These are phyloP conservation scores for Starmerella floris DNA, from an alignment of 805 yeast species.

Conservation along the genomic window DNA sequence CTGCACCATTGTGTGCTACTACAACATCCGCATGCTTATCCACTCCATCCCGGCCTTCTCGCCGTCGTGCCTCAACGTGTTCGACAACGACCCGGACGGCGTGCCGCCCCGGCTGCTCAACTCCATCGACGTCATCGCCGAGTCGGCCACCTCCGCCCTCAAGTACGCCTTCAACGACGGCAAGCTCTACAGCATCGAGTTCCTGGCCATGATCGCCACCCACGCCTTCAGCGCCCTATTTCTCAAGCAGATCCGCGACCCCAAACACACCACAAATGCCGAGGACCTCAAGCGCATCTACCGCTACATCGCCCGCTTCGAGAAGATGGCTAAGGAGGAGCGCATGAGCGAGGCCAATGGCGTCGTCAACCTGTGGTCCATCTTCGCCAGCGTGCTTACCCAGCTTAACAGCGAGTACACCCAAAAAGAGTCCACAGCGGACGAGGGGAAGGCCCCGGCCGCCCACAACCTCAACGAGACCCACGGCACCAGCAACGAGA, in stretches of 20 bases:
- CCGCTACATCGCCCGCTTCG: slow-evolving; percentile 10
- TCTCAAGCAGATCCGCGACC: slow-evolving; percentile 15
- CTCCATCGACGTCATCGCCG: slow-evolving; percentile 12
- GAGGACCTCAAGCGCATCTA: slow-evolving; percentile 13
- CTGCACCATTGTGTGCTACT: slow-evolving; percentile 10
- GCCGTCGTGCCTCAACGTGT: slow-evolving; percentile 14
- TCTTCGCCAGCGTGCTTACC: slow-evolving; percentile 10
- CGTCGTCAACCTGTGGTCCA: slow-evolving; percentile 9
- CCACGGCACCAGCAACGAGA: too few relatives aligned
- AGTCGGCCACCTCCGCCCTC: slow-evolving; percentile 7
- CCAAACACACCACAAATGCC: slow-evolving; percentile 13
- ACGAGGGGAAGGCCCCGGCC: not conserved
- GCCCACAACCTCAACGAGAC: not conserved
- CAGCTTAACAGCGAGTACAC: slow-evolving; percentile 6
- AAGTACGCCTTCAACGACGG: slow-evolving; percentile 1
- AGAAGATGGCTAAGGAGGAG: not conserved
- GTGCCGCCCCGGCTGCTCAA: slow-evolving; percentile 7
- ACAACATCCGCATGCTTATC: slow-evolving; percentile 15
- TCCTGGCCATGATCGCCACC: slow-evolving; percentile 7
- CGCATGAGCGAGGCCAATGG: not conserved
- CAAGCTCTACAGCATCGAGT: slow-evolving; percentile 1
- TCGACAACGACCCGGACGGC: slow-evolving; percentile 1
- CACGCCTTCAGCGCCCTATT: slow-evolving; percentile 16
- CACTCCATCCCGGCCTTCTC: slow-evolving; percentile 21
- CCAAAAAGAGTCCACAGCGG: not conserved